These are phyloP conservation scores for Didymella lethalis DNA, from an alignment of 2,329 filamentous ascomycete genomes.

Conservation along the genomic window DNA sequence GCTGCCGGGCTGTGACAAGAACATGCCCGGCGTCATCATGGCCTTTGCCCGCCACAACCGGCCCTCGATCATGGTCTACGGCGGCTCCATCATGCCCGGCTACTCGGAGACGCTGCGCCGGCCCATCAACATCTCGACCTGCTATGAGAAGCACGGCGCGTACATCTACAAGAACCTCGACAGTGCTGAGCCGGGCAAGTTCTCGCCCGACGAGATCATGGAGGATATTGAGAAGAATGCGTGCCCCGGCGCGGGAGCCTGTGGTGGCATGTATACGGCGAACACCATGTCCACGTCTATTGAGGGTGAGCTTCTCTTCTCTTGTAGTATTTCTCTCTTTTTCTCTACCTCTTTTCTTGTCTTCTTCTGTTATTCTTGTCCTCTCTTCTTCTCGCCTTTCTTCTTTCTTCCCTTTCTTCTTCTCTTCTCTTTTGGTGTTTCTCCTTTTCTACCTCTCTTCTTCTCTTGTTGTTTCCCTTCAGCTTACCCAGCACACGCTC, in stretches of 20 bases:
- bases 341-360: no score
- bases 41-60: constrained; percentile 90
- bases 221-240: constrained; percentile 82
- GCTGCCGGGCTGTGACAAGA: constrained; percentile 95
- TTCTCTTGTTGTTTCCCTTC: background rate
- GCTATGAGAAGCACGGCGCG: constrained; percentile 87
- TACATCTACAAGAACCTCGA: constrained; percentile 77
- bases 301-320: constrained; percentile 56
- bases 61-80: constrained; percentile 94
- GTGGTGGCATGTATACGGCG: constrained; percentile 92
- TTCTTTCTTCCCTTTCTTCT: no score
- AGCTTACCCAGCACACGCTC: constrained; percentile 4
- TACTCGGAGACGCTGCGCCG: constrained; percentile 78
- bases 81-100: constrained; percentile 89
- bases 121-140: constrained; percentile 86
- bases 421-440: no score
- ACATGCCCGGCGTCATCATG: constrained; percentile 94
- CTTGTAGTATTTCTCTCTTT: no score
- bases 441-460: no score
- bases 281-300: constrained; percentile 94
- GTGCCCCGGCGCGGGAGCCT: constrained; percentile 80
- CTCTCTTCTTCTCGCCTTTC: no score
- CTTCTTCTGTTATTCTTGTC: no score
- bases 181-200: constrained; percentile 73
- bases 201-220: constrained; percentile 79